Evolutionary conservation across 805 yeast species (phyloP).

Genomic region (Starmerella gropengiesseri): DNA sequence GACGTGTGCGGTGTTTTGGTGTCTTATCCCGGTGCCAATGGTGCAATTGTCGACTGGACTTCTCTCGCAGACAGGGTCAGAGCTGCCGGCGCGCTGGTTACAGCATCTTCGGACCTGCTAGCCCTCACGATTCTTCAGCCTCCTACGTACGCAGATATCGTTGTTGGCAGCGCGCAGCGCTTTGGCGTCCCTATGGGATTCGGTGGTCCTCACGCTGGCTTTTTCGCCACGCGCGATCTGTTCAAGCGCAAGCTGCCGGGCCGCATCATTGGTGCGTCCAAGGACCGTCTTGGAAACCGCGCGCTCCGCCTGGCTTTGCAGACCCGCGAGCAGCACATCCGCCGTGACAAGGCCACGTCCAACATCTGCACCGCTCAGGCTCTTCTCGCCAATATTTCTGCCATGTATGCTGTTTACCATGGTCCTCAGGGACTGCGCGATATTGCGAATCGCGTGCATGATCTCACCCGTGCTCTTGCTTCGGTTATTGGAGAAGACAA

Average conservation of each 20-base stretch:
- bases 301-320: conserved; percentile 90
- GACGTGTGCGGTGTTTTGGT: conserved; percentile 69
- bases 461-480: conserved; percentile 64
- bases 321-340: conserved; percentile 96
- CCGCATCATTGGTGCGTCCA: conserved; percentile 83
- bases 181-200: conserved; percentile 97
- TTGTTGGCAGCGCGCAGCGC: conserved; percentile 84
- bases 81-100: conserved; percentile 56
- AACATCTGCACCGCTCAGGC: conserved; percentile 99
- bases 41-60: conserved; percentile 45
- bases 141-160: conserved; percentile 89
- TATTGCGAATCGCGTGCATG: conserved; percentile 69
- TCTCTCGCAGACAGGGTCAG: conserved; percentile 58
- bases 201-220: conserved; percentile 99
- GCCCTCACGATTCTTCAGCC: conserved; percentile 79
- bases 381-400: conserved; percentile 84
- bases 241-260: conserved; percentile 93
- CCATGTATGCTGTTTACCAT: conserved; percentile 92
- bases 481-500: conserved; percentile 36
- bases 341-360: conserved; percentile 94
- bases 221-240: conserved; percentile 74
- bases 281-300: conserved; percentile 80
- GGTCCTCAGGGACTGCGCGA: conserved; percentile 77
- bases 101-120: conserved; percentile 84
- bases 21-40: conserved; percentile 87